Evolutionary conservation across 2,329 filamentous ascomycete genomes (phyloP).

Genomic region (Nigrospora osmanthi): DNA sequence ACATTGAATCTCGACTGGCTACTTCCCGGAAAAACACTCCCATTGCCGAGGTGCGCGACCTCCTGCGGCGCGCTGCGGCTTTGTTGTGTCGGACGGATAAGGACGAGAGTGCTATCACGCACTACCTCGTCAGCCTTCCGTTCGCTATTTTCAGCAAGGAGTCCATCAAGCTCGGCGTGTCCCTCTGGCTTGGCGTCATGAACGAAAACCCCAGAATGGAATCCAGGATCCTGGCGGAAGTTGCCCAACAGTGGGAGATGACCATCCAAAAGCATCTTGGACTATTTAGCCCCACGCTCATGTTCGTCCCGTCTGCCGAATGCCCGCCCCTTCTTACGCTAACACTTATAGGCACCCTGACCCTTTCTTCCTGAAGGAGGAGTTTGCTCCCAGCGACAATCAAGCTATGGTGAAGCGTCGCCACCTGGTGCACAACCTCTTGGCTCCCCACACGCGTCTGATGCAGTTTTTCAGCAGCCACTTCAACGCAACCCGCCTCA

Average conservation of each 20-base stretch:
- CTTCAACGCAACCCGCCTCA: conserved; percentile 86
- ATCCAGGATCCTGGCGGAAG: conserved; percentile 75
- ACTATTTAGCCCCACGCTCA: conserved; percentile 68
- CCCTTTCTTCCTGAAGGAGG: conserved; percentile 84
- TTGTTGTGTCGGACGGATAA: conserved; percentile 72
- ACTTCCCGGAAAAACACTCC: conserved; percentile 61
- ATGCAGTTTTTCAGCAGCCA: conserved; percentile 89
- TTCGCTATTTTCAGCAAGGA: conserved; percentile 92
- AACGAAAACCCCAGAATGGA: conserved; percentile 91
- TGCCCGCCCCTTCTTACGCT: not conserved
- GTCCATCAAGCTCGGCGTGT: conserved; percentile 90
- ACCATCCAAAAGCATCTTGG: conserved; percentile 72
- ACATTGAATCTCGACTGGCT: conserved; percentile 66
- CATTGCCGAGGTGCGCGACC: conserved; percentile 69
- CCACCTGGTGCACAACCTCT: conserved; percentile 70
- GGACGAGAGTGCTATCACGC: conserved; percentile 71
- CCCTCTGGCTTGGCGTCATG: conserved; percentile 92
- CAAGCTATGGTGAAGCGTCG: conserved; percentile 66
- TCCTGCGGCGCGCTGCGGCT: conserved; percentile 76
- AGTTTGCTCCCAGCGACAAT: conserved; percentile 87
- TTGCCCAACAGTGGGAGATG: conserved; percentile 84
- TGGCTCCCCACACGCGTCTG: conserved; percentile 79
- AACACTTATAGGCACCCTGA: conserved; percentile 55
- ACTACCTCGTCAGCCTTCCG: conserved; percentile 85
- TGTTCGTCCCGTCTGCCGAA: conserved; percentile 31